Evolutionary conservation across 2,329 filamentous ascomycete species (phyloP), one percentile per base, ranked within the genome.

Genomic region (Thermoascus crustaceus): DNA sequence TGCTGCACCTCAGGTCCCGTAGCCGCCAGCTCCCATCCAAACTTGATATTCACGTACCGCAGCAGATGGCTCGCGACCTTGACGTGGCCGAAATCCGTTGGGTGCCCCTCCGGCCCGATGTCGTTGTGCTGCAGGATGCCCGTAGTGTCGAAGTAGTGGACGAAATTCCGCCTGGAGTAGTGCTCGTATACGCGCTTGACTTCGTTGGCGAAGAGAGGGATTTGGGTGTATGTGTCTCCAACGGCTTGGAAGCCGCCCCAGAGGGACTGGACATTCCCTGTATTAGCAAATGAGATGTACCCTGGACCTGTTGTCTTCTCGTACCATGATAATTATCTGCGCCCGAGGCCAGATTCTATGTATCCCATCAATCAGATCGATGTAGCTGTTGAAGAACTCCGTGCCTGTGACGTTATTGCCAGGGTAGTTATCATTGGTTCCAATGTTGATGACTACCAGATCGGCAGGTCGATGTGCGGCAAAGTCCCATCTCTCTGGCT

Each of bases 101-200:
- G 75, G 47, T 80, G 76, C 44, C 64, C 76, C 43, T 67, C 63
- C 5, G 75, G 74, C 2, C 64, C 68, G 40, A 77, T 74, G 47
- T 78, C 75, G 43, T 78, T 78, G 47, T 79, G 73, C 44, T 78
- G 71, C 44, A 80, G 49, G 29, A 79, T 73, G 1, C 75, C 75
- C 7, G 67, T 73, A 0, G 72, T 77, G 46, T 77, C 73, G 57
- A 80, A 79, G 45, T 76, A 75, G 47, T 76, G 69, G 19, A 79
- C 71, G 35, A 75, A 78, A 0, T 66, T 64, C 38, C 66, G 47
- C 10, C 54, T 48, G 30, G 50, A 71, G 61, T 73, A 78, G 46
- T 71, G 67, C 30, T 72, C 49, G 37, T 71, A 67, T 16, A 77
- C 68, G 5, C 63, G 48, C 39, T 66, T 58, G 10, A 75, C 69